Evolutionary conservation across 495 filamentous ascomycete genomes (phyloP), one percentile per base, ranked within the genome.

Genomic region (Penicillium bialowiezense): DNA sequence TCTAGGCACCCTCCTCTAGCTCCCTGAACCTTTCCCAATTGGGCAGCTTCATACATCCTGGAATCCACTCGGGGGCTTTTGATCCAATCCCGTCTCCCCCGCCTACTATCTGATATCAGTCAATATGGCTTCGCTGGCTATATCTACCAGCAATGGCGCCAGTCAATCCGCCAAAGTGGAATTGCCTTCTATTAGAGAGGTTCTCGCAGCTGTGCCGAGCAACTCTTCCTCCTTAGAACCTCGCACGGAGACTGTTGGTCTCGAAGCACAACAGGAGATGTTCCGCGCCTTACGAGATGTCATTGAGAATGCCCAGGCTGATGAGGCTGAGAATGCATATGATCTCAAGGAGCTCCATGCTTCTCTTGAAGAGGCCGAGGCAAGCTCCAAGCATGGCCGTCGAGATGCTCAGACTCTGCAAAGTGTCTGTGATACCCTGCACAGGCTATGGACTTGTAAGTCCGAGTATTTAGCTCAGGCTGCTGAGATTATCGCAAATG

Each of bases 401-500:
- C 58, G 58, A 36, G 52, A 59, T 47, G 24, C 54, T 13, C 51
- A 57, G 10, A 35, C 52, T 23, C 51, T 74, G 32, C 50, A 61
- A 36, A 58, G 36, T 12, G 58, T 73, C 7, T 47, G 34, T 31
- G 32, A 32, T 15, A 63, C 64, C 19, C 51, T 77, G 35, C 35
- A 58, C 15, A 62, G 68, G 41, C 54, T 77, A 1, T 73, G 68
- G 70, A 41, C 56, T 36, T 62, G 60, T 49, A 60, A 60, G 37
- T 75, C 70, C 2, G 56, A 56, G 7, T 70, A 73, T 14, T 60
- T 89, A 52, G 61, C 68, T 15, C 51, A 64, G n/a, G 71, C 80
- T 2, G 75, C 81, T 9, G 82, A 84, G 54, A 71, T 77, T 51
- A 56, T 87, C 33, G 87, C 81, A 2, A 80, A 89, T 63, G 79